A percentile compares a stretch with the other conserved stretches of the same genome.
Conservation (phyloP, 352 stramenopile species). For the Phytophthora quininea region DNA sequence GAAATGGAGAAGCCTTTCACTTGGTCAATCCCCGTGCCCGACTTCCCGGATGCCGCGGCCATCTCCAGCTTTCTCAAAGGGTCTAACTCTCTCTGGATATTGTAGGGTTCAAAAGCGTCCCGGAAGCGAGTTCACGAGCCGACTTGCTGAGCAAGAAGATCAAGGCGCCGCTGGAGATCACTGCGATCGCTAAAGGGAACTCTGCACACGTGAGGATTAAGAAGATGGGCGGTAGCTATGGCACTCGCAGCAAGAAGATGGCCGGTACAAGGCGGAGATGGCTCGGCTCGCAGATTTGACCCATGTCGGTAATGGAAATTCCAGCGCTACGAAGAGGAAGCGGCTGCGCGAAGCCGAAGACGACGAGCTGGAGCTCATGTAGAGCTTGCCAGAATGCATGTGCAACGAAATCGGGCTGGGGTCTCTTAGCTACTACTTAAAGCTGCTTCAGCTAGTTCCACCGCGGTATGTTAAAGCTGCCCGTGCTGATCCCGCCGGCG, state of each 20-base stretch:
- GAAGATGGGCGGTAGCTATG: not conserved
- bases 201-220: not conserved
- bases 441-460: too few relatives aligned
- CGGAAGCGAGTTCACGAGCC: not conserved
- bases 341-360: conserved; percentile 5
- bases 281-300: not conserved
- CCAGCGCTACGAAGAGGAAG: not conserved
- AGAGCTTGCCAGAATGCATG: not conserved
- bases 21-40: not conserved
- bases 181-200: not conserved
- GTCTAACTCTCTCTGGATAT: not conserved
- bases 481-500: too few relatives aligned
- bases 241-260: not conserved
- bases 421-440: too few relatives aligned
- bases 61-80: not conserved
- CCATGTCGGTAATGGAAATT: not conserved
- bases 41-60: not conserved
- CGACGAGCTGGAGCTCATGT: not conserved
- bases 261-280: conserved; percentile 9
- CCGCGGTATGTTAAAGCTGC: too few relatives aligned
- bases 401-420: too few relatives aligned
- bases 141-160: not conserved
- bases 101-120: not conserved
- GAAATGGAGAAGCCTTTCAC: not conserved
- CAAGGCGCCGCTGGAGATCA: not conserved